Base-by-base conservation (phyloP, 2,329 filamentous ascomycete species). In the Gaeumannomyces tritici region DNA sequence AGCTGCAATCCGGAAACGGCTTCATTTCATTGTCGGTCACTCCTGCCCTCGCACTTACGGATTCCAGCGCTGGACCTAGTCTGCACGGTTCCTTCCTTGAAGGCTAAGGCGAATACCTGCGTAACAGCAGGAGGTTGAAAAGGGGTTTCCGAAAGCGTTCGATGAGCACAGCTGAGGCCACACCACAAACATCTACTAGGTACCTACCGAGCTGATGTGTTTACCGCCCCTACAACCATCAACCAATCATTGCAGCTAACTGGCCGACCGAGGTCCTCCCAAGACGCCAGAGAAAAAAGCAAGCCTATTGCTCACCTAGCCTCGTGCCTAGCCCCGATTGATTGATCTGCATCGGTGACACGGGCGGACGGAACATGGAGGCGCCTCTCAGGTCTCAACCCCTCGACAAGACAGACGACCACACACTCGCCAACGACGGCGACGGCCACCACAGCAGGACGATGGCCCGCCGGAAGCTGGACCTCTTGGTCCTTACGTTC, bases 401-500 rank as follows among this genome's bases (percentile, higher is more conserved):
- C 18, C 35, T 42, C 35, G 35, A 42, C 35, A 15, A 42, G 35
- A 4, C 3, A 21, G 13, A 51, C 42, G 4, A 24, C 42, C 2
- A 21, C 15, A 47, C 31, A n/a, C n/a, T n/a, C 31, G 12, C 9
- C 31, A 33, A 33, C 33, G 15, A 11, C 13, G 12, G 33, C 33
- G 12, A 13, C 42, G 12, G 4, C 42, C 3, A 24, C 21, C 4
- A 21, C 42, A 51, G 18, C 6, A 13, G 21, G 64, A 68, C 67
- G 47, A 74, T 73, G 77, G 70, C 75, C 62, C 69, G 73, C 60
- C 79, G 80, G 55, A 76, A 80, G 64, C 79, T 96, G 62, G 85
- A 88, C 69, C 76, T 92, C 62, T 88, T 96, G 69, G 82, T 96
- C 65, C 75, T 96, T 62, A 96, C 93, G 13, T 96, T 95, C 79